phyloP scores from a whole-genome alignment of 163 green algal species.

The Trebouxia gelatinosa region DNA sequence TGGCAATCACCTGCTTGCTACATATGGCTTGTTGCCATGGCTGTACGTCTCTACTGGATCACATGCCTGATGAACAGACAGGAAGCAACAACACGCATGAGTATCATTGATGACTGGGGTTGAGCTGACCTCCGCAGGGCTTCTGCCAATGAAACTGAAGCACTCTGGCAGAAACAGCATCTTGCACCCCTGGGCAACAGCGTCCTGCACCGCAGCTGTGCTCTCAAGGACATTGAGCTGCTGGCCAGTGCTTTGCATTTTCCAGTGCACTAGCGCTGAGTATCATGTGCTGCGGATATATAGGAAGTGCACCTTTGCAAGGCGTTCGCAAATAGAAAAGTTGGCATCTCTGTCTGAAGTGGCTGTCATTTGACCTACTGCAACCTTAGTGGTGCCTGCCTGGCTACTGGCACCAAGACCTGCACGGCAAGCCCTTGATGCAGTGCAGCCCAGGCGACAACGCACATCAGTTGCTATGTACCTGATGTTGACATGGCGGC shows the following conservation, averaged over 20 bases:
- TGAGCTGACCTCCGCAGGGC: constrained; percentile 41
- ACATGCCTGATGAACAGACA: too few species aligned
- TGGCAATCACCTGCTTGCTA: background rate
- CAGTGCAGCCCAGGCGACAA: too few species aligned
- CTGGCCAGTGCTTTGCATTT: background rate
- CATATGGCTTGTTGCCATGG: background rate
- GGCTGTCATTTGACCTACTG: constrained; percentile 91
- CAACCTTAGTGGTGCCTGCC: too few species aligned
- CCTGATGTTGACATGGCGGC: too few species aligned
- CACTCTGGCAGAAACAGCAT: constrained; percentile 96
- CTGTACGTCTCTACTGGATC: background rate
- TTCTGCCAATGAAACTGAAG: constrained; percentile 80
- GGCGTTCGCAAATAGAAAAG: constrained; percentile 60
- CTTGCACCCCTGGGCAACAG: constrained; percentile 47
- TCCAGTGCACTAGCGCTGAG: background rate
- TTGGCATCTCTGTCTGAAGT: constrained; percentile 65
- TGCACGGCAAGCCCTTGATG: too few species aligned
- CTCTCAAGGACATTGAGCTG: background rate
- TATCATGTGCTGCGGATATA: background rate
- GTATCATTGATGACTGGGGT: too few species aligned
- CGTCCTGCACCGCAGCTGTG: constrained; percentile 49
- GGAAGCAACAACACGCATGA: too few species aligned
- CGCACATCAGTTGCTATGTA: too few species aligned
- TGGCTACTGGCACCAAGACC: too few species aligned
- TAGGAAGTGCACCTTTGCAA: constrained; percentile 54